These are phyloP conservation scores for Annulohypoxylon truncatum DNA, from an alignment of 2,329 filamentous ascomycete genomes.

Conservation along the genomic window DNA sequence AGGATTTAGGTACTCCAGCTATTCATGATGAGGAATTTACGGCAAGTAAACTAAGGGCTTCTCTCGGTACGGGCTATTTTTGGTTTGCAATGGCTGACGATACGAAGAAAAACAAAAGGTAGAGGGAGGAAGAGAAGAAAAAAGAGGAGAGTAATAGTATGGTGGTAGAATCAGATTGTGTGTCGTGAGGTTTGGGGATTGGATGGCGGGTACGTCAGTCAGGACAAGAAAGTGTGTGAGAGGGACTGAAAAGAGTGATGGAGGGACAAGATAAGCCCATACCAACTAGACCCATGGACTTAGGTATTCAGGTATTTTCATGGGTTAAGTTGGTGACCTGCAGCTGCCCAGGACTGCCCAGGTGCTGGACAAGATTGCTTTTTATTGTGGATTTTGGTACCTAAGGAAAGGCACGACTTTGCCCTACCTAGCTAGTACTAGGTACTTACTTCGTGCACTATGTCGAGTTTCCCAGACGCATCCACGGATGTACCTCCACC, in stretches of 20 bases:
- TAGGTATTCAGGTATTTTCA: background rate
- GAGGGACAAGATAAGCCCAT: constrained; percentile 32
- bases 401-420: constrained; percentile 1
- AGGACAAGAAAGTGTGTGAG: constrained; percentile 32
- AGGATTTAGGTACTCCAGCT: constrained; percentile 44
- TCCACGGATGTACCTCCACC: background rate
- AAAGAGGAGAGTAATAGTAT: constrained; percentile 5
- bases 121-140: constrained; percentile 7
- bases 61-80: constrained; percentile 4
- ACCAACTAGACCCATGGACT: background rate
- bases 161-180: constrained; percentile 16
- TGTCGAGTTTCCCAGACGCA: background rate
- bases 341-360: constrained; percentile 3
- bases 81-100: background rate
- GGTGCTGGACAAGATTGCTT: background rate
- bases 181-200: constrained; percentile 37
- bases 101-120: constrained; percentile 5
- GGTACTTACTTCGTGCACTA: background rate
- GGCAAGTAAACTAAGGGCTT: constrained; percentile 7
- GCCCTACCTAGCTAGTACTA: constrained; percentile 10
- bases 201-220: constrained; percentile 38
- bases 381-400: constrained; percentile 19
- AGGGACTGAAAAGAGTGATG: constrained; percentile 22
- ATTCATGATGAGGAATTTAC: constrained; percentile 41
- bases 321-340: constrained; percentile 23